Base-by-base conservation (phyloP, 495 filamentous ascomycete species). In the Penicillium angulare region DNA sequence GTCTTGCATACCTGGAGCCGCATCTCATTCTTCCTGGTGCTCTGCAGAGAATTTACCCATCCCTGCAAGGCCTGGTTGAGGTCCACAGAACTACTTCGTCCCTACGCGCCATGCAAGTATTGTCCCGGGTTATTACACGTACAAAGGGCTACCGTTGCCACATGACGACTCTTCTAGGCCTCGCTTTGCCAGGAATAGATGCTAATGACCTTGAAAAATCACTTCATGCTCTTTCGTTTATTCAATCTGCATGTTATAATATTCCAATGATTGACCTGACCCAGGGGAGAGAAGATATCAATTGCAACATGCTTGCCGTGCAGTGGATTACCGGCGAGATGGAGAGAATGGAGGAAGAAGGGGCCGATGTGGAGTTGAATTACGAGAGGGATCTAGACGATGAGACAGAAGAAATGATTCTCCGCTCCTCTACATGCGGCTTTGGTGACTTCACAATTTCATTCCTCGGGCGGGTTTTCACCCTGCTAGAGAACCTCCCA, bases 141-240 rank as follows among this genome's bases (percentile, higher is more conserved):
- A 89, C 91, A 21, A 96, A 91, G 61, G 93, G 93, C 20, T 96
- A 91, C 54, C 81, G 93, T 48, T 97, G 95, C 57, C 93, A 99
- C 64, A 83, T 97, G 59, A 97, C 95, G 9, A 90, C 92, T 1
- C 68, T 97, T 27, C 71, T 99, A 16, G 95, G 92, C 7, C 79
- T 99, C 47, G 90, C 93, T 2, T 76, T 99, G 31, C 93, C 93
- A 1, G 93, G 93, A 24, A 95, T 99, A 43, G 93, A 99, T 71
- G 92, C 93, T 24, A 99, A 99, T 66, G 93, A 99, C 69, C 77
- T 99, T 24, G 90, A 92, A 54, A 99, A 99, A 72, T 97, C 93
- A 16, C 76, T 95, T 44, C 89, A 96, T 67, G 92, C 92, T 2
- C 75, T 99, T 42, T 88, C 92, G 46, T 97, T 95, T 63, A 92